Conservation (phyloP, 495 filamentous ascomycete genomes). For the Neurospora pannonica region DNA sequence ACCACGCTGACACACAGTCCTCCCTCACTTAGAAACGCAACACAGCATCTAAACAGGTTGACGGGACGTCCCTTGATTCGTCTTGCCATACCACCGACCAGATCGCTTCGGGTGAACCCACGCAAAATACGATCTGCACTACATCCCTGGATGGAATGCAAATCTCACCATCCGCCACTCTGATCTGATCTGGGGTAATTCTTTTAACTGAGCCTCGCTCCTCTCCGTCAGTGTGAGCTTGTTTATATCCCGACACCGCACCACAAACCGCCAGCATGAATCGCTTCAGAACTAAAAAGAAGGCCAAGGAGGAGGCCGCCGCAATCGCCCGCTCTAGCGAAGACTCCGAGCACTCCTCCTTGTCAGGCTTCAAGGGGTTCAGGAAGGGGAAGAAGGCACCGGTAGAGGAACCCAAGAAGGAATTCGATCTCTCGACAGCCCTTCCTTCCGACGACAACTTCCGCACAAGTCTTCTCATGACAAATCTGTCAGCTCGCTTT, state of each 20-base stretch:
- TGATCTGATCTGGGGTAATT: not conserved
- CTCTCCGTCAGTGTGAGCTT: not conserved
- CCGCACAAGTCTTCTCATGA: conserved; percentile 94
- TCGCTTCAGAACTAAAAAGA: conserved; percentile 63
- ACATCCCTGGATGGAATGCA: not conserved
- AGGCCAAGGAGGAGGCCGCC: conserved; percentile 49
- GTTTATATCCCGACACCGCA: not conserved
- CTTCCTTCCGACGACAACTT: conserved; percentile 84
- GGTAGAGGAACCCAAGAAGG: conserved; percentile 47
- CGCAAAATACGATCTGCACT: not conserved
- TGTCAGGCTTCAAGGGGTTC: conserved; percentile 45
- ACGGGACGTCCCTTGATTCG: not conserved
- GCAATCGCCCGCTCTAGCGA: conserved; percentile 34
- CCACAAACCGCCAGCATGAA: conserved; percentile 45
- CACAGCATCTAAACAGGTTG: not conserved
- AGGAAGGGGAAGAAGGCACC: conserved; percentile 48
- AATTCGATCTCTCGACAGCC: conserved; percentile 63
- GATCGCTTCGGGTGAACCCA: not conserved
- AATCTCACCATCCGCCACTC: not conserved
- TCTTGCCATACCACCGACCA: not conserved
- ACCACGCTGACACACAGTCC: not conserved
- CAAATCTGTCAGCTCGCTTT: conserved; percentile 86
- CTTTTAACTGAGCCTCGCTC: not conserved
- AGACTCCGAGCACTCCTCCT: conserved; percentile 38
- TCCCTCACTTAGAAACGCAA: not conserved